Base-by-base conservation (phyloP, 306 rosid species). In the Canavalia gladiata region DNA sequence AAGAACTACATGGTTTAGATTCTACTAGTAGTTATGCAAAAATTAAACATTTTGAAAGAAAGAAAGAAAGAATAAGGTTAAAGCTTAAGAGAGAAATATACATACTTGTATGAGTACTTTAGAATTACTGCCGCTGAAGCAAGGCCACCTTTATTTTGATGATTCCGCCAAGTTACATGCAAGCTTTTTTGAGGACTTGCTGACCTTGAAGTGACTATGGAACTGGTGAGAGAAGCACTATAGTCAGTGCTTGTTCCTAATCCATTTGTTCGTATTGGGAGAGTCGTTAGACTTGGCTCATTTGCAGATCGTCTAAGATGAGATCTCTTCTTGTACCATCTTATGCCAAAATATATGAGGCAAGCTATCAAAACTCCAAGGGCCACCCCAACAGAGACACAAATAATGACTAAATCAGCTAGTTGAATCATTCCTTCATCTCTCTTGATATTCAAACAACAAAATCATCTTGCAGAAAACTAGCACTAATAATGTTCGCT, bases 51-150 rank as follows among this genome's bases (percentile, higher is more conserved):
- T 42, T 11, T 33, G 57, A 30, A 77, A 11, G 45, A 56, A 70
- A 72, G 49, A 11, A 12, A 62, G 49, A 64, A 66, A 65, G 72
- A 58, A 4, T n/a, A 5, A 42, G 37, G 25, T 10, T 64, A 18
- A 63, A 13, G 72, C n/a, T 41, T 52, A 66, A 35, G 70, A 41
- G 8, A 55, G 55, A 69, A 42, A 74, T 59, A 7, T 25, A 65
- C 90, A 45, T 89, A 92, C 97, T 89, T 92, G 90, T 89, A 89
- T 42, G 92, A 86, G 87, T 92, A 90, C 85, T 83, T 89, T 34
- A 63, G 87, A 75, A 84, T 75, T 78, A 95, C 95, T 76, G 97
- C 84, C n/a, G 79, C 67, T 39, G 97, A 89, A 82, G 87, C 78
- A 84, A 90, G 43, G 28, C 54, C 78, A 76, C 88, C 91, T 79